phyloP scores from a whole-genome alignment of 2,329 filamentous ascomycete species.

The Aspergillus jensenii region DNA sequence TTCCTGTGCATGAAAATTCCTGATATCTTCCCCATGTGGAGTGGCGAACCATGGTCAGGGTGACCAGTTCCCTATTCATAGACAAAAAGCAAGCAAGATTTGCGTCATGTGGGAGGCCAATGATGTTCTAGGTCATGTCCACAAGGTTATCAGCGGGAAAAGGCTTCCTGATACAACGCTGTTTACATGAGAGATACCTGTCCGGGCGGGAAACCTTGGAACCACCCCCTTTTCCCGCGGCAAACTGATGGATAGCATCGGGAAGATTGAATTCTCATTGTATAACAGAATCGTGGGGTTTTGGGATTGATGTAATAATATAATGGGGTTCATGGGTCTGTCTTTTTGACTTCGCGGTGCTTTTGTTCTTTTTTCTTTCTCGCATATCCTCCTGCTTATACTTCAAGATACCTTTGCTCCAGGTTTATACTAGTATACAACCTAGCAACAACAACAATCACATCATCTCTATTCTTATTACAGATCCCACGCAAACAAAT shows the following conservation, averaged over 20 bases:
- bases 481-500: not conserved
- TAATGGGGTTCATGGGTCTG: slow-evolving; percentile 18
- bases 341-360: not conserved
- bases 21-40: not conserved
- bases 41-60: not conserved
- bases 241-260: slow-evolving; percentile 26
- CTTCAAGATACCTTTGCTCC: not conserved
- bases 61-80: not conserved
- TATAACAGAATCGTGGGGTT: slow-evolving; percentile 31
- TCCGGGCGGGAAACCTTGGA: slow-evolving; percentile 32
- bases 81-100: slow-evolving; percentile 10
- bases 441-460: not conserved
- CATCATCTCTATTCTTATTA: not conserved
- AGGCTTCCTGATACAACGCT: slow-evolving; percentile 23
- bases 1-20: too few relatives aligned
- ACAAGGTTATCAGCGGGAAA: slow-evolving; percentile 35
- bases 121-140: slow-evolving; percentile 21
- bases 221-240: slow-evolving; percentile 31
- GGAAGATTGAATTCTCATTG: slow-evolving; percentile 18
- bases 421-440: not conserved
- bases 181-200: slow-evolving; percentile 17
- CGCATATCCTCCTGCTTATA: not conserved
- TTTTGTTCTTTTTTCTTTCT: slow-evolving; percentile 4
- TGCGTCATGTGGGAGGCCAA: slow-evolving; percentile 25
- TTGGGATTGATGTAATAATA: slow-evolving; percentile 20